Percentiles rank a stretch among this genome's conserved stretches.
These are phyloP conservation scores for Articulospora tetracladia DNA, from an alignment of 495 filamentous ascomycete species.

Conservation along the genomic window DNA sequence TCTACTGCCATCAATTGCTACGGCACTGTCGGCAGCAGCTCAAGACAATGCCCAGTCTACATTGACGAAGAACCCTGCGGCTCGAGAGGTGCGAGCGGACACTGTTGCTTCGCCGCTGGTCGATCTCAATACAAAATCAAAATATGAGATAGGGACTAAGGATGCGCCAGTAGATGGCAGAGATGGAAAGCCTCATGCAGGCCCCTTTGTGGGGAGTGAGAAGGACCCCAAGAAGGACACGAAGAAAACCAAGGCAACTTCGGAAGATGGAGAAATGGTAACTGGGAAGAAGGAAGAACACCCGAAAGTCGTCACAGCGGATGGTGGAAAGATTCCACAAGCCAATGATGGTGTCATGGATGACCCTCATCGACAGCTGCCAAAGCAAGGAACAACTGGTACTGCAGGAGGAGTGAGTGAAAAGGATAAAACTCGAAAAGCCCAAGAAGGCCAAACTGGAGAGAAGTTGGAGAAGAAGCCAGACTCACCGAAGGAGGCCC, in stretches of 20 bases:
- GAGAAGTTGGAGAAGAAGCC: constrained; percentile 68
- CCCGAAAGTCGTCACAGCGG: constrained; percentile 40
- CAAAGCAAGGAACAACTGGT: constrained; percentile 81
- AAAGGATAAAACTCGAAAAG: constrained; percentile 69
- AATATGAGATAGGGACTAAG: constrained; percentile 58
- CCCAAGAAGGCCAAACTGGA: constrained; percentile 54
- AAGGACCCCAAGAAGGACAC: constrained; percentile 42
- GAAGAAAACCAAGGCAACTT: constrained; percentile 22
- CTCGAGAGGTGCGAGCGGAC: constrained; percentile 31
- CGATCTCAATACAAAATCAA: constrained; percentile 28
- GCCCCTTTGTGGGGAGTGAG: constrained; percentile 77
- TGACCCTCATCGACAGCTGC: constrained; percentile 65
- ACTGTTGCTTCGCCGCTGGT: constrained; percentile 21
- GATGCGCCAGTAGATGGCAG: constrained; percentile 92
- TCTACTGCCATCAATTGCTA: constrained; percentile 34
- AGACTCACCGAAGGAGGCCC: constrained; percentile 78
- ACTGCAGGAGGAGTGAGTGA: constrained; percentile 83
- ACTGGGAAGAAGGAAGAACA: constrained; percentile 42
- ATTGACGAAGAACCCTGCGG: constrained; percentile 27
- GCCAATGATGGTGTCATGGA: constrained; percentile 90
- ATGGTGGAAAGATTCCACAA: constrained; percentile 69
- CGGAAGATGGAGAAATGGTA: constrained; percentile 29
- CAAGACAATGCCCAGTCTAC: constrained; percentile 18
- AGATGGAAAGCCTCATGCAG: constrained; percentile 91
- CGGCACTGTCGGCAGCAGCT: constrained; percentile 24